Evolutionary conservation across 225 moss, liverwort and hornwort species (phyloP), one percentile per base, ranked within the genome.

Genomic region (Thuidium tamariscinum): DNA sequence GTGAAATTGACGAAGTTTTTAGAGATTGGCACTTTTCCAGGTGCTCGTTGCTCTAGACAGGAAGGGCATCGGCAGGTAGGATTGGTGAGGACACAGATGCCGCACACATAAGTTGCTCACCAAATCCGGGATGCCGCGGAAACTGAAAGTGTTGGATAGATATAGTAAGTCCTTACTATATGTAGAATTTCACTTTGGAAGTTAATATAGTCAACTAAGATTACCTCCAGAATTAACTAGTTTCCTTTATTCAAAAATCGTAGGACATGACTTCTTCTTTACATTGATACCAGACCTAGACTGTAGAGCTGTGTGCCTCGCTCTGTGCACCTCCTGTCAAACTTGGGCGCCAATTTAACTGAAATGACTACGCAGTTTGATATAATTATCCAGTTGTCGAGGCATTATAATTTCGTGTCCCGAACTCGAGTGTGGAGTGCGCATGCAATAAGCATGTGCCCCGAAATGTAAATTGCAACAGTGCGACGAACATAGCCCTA

Each of bases 31-130:
- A 41, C 48, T 83, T 71, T 44, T n/a, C 46, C 46, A 25, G 56
- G 70, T 70, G 42, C 57, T 68, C 54, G 67, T 82, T 79, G 95
- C 95, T 16, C 91, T 95, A 20, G 95, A 93, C 95, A 27, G 95
- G 94, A 81, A 89, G 90, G 86, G 84, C 93, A 36, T 79, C 91
- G 97, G 96, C 94, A 97, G 84, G 83, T 97, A 78, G 96, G 98
- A 72, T 71, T 96, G 41, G 7, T 78, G 89, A 87, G 94, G 83
- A 92, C 57, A 57, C 97, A n/a, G n/a, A 54, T 90, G 84, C 77
- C 89, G 94, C 66, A 93, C 93, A 56, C 84, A 89, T 42, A 89
- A 89, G 80, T 9, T 79, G 13, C 19, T 62, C 79, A 77, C 61
- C 60, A 61, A 21, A 63, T 80, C 51, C 51, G 95, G 95, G 83